These are phyloP conservation scores for Sanguinoderma infundibulare DNA, from an alignment of 1,284 basidiomycete genomes.

Conservation along the genomic window DNA sequence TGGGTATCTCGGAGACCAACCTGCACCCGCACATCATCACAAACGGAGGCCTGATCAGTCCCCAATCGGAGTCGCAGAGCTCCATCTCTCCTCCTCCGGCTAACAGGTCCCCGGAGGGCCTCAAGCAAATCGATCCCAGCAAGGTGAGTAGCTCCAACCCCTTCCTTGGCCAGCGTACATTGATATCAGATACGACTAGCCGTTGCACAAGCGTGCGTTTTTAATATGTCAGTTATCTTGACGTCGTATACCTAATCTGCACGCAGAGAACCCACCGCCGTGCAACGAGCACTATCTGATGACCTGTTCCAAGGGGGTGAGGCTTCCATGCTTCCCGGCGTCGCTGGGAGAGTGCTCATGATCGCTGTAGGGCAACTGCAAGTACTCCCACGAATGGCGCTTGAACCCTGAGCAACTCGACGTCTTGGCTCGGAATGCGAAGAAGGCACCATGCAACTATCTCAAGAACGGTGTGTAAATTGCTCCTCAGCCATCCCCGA, in stretches of 20 bases:
- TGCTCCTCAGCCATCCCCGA: not conserved
- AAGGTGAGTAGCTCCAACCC: constrained; percentile 31
- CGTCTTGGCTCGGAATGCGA: constrained; percentile 69
- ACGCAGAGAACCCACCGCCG: constrained; percentile 70
- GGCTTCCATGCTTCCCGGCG: constrained; percentile 23
- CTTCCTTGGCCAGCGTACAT: not conserved
- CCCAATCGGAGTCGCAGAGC: constrained; percentile 36
- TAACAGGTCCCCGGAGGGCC: constrained; percentile 16
- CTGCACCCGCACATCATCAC: constrained; percentile 30
- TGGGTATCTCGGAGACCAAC: constrained; percentile 22
- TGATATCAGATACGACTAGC: constrained; percentile 28
- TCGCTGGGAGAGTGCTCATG: not conserved
- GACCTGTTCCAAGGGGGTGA: constrained; percentile 77
- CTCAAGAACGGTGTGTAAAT: constrained; percentile 64
- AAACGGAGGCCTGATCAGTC: constrained; percentile 38
- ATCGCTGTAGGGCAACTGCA: constrained; percentile 61
- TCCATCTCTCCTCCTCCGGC: constrained; percentile 24
- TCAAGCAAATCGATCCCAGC: constrained; percentile 34
- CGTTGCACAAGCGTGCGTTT: constrained; percentile 43
- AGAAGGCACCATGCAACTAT: constrained; percentile 82
- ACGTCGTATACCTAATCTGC: not conserved
- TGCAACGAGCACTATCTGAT: constrained; percentile 83
- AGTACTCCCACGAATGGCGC: constrained; percentile 79
- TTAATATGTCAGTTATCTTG: not conserved
- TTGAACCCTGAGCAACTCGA: constrained; percentile 70